Evolutionary conservation across 2,329 filamentous ascomycete genomes (phyloP).

Genomic region (Dendrostoma leiphaemia): DNA sequence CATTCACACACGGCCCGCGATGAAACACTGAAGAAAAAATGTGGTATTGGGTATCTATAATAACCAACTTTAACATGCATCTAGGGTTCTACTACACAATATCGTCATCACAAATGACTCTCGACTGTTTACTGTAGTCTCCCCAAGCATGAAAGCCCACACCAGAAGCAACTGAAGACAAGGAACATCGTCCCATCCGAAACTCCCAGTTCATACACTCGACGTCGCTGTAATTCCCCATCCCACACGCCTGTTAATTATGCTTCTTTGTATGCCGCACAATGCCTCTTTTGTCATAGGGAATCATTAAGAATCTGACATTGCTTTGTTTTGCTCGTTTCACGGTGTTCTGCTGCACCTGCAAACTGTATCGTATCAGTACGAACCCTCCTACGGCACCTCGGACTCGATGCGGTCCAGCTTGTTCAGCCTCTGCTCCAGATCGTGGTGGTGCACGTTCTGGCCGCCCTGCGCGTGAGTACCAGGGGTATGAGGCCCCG

Average conservation of each 20-base stretch:
- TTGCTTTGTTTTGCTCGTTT: too few relatives aligned
- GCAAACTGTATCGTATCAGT: neutral
- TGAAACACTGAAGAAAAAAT: neutral
- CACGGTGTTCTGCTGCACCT: neutral
- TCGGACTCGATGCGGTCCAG: constrained; percentile 17
- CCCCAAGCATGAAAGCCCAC: neutral
- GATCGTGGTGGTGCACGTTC: constrained; percentile 11
- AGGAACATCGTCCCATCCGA: neutral
- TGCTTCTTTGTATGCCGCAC: too few relatives aligned
- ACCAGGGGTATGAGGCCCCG: neutral
- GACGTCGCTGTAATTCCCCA: too few relatives aligned
- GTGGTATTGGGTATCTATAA: constrained; percentile 12
- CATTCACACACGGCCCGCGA: too few relatives aligned
- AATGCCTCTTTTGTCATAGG: too few relatives aligned
- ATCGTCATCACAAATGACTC: constrained; percentile 1
- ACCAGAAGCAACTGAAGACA: neutral
- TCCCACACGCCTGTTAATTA: too few relatives aligned
- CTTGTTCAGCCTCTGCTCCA: constrained; percentile 9
- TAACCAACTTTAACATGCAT: constrained; percentile 1
- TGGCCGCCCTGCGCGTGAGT: neutral
- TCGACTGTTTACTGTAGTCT: neutral
- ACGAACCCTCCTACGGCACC: constrained; percentile 7
- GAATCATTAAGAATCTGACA: too few relatives aligned
- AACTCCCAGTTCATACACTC: too few relatives aligned
- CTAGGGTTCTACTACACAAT: constrained; percentile 6